Percentiles rank a stretch among this genome's conserved stretches.
Conservation (phyloP, 345 rosid genomes). For the Eucalyptus melliodora region DNA sequence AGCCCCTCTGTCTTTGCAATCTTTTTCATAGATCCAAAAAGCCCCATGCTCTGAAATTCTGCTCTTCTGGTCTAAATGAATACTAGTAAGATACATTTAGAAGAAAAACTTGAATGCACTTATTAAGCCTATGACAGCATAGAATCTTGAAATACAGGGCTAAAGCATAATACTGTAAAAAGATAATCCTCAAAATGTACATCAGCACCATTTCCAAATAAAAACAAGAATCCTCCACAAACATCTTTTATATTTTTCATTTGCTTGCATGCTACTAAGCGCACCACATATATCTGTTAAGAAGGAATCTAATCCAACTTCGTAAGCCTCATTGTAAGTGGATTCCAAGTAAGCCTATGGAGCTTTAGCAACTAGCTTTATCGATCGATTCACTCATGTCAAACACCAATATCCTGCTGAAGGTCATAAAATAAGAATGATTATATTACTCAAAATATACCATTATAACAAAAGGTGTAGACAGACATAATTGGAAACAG, state of each 20-base stretch:
- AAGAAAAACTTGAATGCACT: neutral
- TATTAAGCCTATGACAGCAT: neutral
- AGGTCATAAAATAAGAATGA: neutral
- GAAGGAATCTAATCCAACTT: neutral
- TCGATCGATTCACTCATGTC: neutral
- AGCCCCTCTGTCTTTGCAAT: conserved; percentile 73
- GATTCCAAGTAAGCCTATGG: neutral
- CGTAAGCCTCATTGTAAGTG: neutral
- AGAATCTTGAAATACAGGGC: neutral
- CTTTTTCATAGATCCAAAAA: conserved; percentile 60
- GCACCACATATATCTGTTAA: neutral
- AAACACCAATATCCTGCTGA: neutral
- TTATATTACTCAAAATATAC: neutral
- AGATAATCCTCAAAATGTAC: neutral
- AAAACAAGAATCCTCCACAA: neutral
- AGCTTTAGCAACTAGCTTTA: neutral
- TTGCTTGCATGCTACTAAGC: neutral
- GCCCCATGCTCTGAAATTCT: conserved; percentile 63
- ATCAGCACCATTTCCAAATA: neutral
- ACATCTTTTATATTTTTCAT: neutral
- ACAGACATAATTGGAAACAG: neutral
- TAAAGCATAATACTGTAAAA: neutral
- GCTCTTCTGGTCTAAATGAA: conserved; percentile 66
- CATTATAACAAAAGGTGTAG: neutral
- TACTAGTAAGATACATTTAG: neutral